Conservation (phyloP, 2,329 filamentous ascomycete species). For the Fusarium domesticum region DNA sequence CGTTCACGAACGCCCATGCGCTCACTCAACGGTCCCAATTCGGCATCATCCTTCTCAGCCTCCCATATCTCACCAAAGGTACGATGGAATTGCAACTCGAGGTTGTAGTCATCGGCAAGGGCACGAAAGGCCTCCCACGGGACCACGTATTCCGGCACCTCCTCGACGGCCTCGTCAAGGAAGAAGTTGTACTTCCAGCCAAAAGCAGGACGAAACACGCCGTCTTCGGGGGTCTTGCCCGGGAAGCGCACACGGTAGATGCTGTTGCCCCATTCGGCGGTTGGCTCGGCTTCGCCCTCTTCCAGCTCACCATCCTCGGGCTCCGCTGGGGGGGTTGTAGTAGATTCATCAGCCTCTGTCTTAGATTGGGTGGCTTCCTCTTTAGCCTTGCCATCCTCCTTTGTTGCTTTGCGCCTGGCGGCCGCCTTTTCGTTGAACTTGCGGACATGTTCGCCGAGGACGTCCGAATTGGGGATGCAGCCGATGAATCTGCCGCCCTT, state of each 20-base stretch:
- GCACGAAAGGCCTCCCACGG: constrained; percentile 98
- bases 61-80: constrained; percentile 89
- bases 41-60: constrained; percentile 79
- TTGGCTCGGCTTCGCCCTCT: constrained; percentile 61
- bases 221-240: constrained; percentile 75
- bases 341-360: constrained; percentile 18
- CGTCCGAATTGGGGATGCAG: constrained; percentile 94
- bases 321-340: constrained; percentile 29
- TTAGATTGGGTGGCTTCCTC: no score
- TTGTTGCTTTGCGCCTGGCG: constrained; percentile 34
- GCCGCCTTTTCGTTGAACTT: constrained; percentile 61
- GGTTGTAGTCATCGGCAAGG: constrained; percentile 91
- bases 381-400: no score
- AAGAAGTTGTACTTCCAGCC: constrained; percentile 99
- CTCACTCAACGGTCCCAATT: constrained; percentile 81
- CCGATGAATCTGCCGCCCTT: constrained; percentile 94
- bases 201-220: constrained; percentile 88
- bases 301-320: constrained; percentile 48
- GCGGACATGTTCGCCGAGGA: constrained; percentile 76
- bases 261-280: constrained; percentile 84
- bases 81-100: constrained; percentile 92
- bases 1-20: constrained; percentile 89
- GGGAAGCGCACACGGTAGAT: constrained; percentile 92
- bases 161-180: constrained; percentile 91
- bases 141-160: constrained; percentile 95